Evolutionary conservation across 2,329 filamentous ascomycete genomes (phyloP), one percentile per base, ranked within the genome.

Genomic region (Phaeosphaeria sp.): DNA sequence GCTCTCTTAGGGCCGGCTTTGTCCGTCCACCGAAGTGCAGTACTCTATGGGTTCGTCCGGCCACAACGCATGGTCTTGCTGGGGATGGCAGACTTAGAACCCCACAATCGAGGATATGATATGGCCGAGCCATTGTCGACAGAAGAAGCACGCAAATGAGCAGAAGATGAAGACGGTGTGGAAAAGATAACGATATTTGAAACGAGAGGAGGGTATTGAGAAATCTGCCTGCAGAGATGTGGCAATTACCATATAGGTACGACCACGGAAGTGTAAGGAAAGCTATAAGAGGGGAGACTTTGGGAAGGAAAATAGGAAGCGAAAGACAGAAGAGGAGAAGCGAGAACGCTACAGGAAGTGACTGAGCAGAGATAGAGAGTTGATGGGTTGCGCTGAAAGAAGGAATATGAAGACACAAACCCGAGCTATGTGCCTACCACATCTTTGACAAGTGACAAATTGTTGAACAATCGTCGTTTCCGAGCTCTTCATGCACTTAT

Each of bases 401-500:
- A 13, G 30, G 15, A n/a, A 15, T 24, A 49, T 48, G n/a, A 20
- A 18, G 21, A 36, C 27, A 15, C 20, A 20, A 33, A 49, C 21
- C n/a, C 24, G 2, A 49, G 33, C 39, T 36, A 3, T 36, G 30
- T 11, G 30, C 30, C 6, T 13, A 13, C 30, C 30, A 13, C 6
- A 36, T 36, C 30, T 7, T 36, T 20, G 8, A 40, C 4, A 39
- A 49, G 36, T 22, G 43, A 36, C 30, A 36, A 36, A 36, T 36
- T 36, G 30, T 36, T 36, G 30, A 36, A 36, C 30, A 36, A 13
- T 36, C 30, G 30, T 36, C 11, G 11, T 13, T 3, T 2, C 40
- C n/a, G n/a, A n/a, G n/a, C n/a, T 43, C 11, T 18, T 43, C 40
- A 7, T 18, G 40, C 40, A 7, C 20, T 57, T 47, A 69, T 53